Percentiles rank a stretch among this genome's conserved stretches.
Evolutionary conservation across 345 rosid species (phyloP).

Genomic region (Cardamine occulta): DNA sequence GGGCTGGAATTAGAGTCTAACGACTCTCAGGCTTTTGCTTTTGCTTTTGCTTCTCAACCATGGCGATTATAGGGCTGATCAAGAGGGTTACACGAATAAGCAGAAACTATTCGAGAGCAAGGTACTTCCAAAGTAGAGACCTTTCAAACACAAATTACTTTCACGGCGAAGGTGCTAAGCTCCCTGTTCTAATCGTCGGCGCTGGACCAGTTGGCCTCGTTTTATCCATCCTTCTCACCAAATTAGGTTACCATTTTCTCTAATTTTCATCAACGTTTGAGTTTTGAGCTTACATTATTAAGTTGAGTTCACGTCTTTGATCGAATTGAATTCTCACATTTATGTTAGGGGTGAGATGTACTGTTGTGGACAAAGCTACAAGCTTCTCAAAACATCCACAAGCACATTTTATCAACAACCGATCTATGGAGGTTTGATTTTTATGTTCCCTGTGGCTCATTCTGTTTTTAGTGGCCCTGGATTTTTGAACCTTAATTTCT

Average conservation of each 20-base stretch:
- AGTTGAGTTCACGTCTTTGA: constrained; percentile 1
- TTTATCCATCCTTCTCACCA: constrained; percentile 82
- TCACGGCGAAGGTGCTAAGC: constrained; percentile 44
- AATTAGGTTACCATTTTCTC: constrained; percentile 58
- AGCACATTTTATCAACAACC: constrained; percentile 96
- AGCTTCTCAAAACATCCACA: constrained; percentile 80
- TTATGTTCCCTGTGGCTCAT: constrained; percentile 5
- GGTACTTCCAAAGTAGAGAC: constrained; percentile 45
- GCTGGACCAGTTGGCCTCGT: constrained; percentile 96
- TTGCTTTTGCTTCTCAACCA: constrained; percentile 30
- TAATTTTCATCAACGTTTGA: background rate
- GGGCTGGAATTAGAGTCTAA: background rate
- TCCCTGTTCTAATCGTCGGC: constrained; percentile 91
- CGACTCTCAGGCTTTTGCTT: constrained; percentile 2
- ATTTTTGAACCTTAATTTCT: background rate
- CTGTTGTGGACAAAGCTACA: constrained; percentile 74
- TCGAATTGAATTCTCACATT: constrained; percentile 11
- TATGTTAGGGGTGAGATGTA: constrained; percentile 69
- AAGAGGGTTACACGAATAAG: constrained; percentile 46
- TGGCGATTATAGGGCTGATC: constrained; percentile 57
- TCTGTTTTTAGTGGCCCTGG: background rate
- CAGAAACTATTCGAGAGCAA: constrained; percentile 36
- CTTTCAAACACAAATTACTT: constrained; percentile 41
- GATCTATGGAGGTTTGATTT: constrained; percentile 87
- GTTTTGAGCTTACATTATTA: background rate